Base-by-base conservation (phyloP, 768 basidiomycete species). In the Naematelia aurantialba region DNA sequence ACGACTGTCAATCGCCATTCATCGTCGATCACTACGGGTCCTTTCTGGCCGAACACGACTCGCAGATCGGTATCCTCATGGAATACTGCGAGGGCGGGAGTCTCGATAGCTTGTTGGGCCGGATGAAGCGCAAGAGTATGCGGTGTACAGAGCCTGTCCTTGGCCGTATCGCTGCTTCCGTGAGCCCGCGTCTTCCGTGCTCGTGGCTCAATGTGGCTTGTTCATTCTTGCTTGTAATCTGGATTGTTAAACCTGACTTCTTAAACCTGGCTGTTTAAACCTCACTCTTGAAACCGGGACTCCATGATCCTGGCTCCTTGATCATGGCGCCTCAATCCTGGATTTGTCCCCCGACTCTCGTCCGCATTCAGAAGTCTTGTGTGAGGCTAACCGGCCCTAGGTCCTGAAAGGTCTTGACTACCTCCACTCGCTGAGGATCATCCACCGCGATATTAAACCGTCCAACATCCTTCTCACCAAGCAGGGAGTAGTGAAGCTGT, bases 401-500 rank as follows among this genome's bases (percentile, higher is more conserved):
- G 71, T 73, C 3, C 52, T 78, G 22, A 64, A 64, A 24, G 78
- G 75, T 1, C 58, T 78, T 8, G 76, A 77, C 52, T 77, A 78
- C 55, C 64, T 78, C 19, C 78, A 78, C 48, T 72, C 75, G 57
- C 59, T 74, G 24, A 64, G 68, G 45, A 77, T 78, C 61, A 73
- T 78, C 21, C 78, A 78, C 65, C 59, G 78, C 26, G 77, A 78
- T 62, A 78, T 78, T 67, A 78, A 78, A 48, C 78, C 78, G n/a
- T 76, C 74, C 14, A 78, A 78, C 62, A 75, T 78, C 25, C 65
- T 78, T 30, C 62, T 78, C 14, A 76, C 76, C 2, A 56, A 63
- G 24, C 54, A 63, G 13, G 78, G 78, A 13, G 63, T 68, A 26
- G 71, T 77, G 62, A 78, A 78, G 67, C 60, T 78, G 22, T 78